Evolutionary conservation across 2,329 filamentous ascomycete genomes (phyloP).

Genomic region (Byssoonygena ceratinophila): DNA sequence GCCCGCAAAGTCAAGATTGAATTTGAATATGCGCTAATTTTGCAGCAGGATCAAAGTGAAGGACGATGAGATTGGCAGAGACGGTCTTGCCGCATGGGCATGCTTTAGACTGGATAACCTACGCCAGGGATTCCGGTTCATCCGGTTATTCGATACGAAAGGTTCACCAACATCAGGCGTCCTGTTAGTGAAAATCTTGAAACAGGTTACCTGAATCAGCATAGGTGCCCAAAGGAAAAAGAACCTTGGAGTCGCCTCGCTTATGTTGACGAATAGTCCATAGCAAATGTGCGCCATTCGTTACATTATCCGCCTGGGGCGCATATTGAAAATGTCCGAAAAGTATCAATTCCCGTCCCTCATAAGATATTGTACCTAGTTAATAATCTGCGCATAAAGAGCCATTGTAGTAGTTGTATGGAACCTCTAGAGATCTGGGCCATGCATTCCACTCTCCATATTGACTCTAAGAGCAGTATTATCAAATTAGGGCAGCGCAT

Average conservation of each 20-base stretch:
- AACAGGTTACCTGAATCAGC: slow-evolving; percentile 31
- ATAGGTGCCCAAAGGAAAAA: slow-evolving; percentile 33
- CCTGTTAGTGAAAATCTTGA: slow-evolving; percentile 63
- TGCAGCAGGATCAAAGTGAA: slow-evolving; percentile 63
- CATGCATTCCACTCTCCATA: not conserved
- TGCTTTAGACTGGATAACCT: slow-evolving; percentile 77
- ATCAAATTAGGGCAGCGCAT: not conserved
- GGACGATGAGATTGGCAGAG: slow-evolving; percentile 70
- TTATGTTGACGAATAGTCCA: slow-evolving; percentile 20
- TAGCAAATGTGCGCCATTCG: not conserved
- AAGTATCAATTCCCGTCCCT: no score
- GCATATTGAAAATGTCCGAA: not conserved
- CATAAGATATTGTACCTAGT: no score
- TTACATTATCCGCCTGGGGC: slow-evolving; percentile 1
- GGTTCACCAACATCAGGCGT: slow-evolving; percentile 57
- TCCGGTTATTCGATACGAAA: slow-evolving; percentile 61
- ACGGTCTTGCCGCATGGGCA: slow-evolving; percentile 76
- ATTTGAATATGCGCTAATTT: slow-evolving; percentile 3
- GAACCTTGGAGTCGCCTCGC: slow-evolving; percentile 38
- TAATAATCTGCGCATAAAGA: not conserved
- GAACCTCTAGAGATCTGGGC: not conserved
- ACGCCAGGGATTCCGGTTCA: slow-evolving; percentile 61
- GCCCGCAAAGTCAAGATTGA: not conserved
- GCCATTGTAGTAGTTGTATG: not conserved
- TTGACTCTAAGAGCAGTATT: not conserved